Evolutionary conservation across 768 basidiomycete species (phyloP), one percentile per base, ranked within the genome.

Genomic region (Tricholomella constricta): DNA sequence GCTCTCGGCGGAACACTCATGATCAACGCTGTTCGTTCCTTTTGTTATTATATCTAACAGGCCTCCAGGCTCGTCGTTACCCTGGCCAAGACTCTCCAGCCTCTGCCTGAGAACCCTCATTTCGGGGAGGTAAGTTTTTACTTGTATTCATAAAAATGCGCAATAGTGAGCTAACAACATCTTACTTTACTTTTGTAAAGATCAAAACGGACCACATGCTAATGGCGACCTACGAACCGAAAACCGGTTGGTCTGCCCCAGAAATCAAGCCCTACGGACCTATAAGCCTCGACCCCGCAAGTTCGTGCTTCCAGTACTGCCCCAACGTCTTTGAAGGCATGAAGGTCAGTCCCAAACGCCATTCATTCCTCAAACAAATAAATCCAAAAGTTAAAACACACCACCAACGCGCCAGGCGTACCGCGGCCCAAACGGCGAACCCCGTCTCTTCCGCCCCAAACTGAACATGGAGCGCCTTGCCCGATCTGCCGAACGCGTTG

Each of bases 301-400:
- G 82, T 76, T 64, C 86, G 37, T 94, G 93, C 43, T 78, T 97
- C 57, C 94, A 97, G 62, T 96, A 96, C 70, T 88, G 88, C 8
- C 85, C 91, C 29, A 80, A 84, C 56, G 81, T 87, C 14, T 94
- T 97, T 62, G 94, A 97, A 69, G 91, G 94, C 7, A 85, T 96
- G 83, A 96, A 81, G 74, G 78, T 74, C 17, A 11, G 70, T 55
- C 10, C 14, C 31, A 9, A 10, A 14, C 10, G 14, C 14, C 31
- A 6, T 29, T 11, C 31, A 11, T 32, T 32, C 10, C 31, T 32
- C 31, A 10, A 11, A 11, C 31, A 32, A 32, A 4, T 14, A 14
- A 32, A 32, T 32, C 31, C 3, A 9, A 11, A 14, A 32, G 10
- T 32, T 10, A 14, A 32, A 11, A 29, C n/a, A 9, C 26, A 34